A percentile compares a stretch with the other conserved stretches of the same genome.
phyloP scores from a whole-genome alignment of 176 grass and related monocot genomes.

The Poa pratensis region DNA sequence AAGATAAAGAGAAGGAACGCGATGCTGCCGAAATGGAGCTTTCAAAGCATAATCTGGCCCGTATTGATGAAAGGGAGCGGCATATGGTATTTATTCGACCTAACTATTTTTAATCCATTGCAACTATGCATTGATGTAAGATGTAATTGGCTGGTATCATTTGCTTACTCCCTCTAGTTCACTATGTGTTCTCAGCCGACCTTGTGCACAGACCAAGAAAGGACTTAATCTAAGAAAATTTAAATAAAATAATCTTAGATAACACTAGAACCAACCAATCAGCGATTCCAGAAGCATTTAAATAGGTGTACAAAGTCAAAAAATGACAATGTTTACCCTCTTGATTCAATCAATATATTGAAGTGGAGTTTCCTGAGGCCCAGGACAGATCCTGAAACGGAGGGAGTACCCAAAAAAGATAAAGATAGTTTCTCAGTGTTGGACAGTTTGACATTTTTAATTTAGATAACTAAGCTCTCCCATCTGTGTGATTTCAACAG shows the following conservation, averaged over 20 bases:
- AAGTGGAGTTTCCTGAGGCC: background rate
- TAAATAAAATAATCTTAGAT: background rate
- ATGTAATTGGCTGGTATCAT: slow-evolving; percentile 19
- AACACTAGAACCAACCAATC: background rate
- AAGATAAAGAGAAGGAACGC: slow-evolving; percentile 85
- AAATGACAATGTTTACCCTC: background rate
- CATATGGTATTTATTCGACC: slow-evolving; percentile 57
- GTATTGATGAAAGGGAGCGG: slow-evolving; percentile 85
- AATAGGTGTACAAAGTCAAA: background rate
- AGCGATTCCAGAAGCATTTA: background rate
- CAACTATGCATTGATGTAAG: slow-evolving; percentile 1
- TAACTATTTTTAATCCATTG: slow-evolving; percentile 20
- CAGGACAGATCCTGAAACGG: background rate
- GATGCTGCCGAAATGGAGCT: slow-evolving; percentile 74
- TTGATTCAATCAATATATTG: background rate
- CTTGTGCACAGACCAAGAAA: background rate
- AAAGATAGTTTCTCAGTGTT: background rate
- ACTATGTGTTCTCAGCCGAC: slow-evolving; percentile 1
- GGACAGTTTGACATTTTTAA: slow-evolving; percentile 4
- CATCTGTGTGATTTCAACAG: slow-evolving; percentile 54
- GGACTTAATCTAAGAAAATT: background rate
- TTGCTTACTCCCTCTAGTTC: slow-evolving; percentile 15
- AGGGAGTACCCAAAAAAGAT: background rate
- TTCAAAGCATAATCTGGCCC: slow-evolving; percentile 78
- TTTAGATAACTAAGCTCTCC: slow-evolving; percentile 28